Evolutionary conservation across 768 basidiomycete genomes (phyloP).

Genomic region (Leucosporidium yakuticum): DNA sequence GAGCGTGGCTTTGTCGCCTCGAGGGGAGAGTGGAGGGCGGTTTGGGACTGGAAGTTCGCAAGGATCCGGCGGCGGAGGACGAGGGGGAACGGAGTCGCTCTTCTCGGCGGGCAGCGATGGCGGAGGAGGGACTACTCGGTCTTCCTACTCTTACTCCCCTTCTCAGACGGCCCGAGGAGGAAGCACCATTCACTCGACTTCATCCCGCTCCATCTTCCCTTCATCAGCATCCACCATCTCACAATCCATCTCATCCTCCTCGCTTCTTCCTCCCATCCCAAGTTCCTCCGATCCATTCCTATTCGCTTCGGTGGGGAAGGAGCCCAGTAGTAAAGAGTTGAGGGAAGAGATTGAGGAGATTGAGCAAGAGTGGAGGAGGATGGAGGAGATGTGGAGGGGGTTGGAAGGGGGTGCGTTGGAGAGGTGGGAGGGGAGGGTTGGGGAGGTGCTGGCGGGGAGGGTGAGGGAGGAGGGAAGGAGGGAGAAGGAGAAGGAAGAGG

Average conservation of each 20-base stretch:
- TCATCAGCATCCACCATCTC: neutral
- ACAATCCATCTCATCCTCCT: neutral
- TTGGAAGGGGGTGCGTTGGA: neutral
- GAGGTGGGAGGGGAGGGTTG: conserved; percentile 7
- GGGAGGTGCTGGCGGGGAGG: neutral
- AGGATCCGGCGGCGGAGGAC: neutral
- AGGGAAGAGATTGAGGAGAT: conserved; percentile 10
- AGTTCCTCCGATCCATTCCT: conserved; percentile 18
- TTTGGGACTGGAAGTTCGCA: conserved; percentile 2
- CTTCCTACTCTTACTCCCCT: neutral
- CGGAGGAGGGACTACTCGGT: neutral
- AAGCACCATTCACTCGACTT: conserved; percentile 3
- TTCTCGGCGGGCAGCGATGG: neutral
- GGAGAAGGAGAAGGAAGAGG: too few species aligned
- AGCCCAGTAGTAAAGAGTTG: conserved; percentile 4
- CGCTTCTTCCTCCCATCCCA: conserved; percentile 12
- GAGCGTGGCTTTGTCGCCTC: conserved; percentile 7
- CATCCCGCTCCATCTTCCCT: neutral
- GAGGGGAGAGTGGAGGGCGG: neutral
- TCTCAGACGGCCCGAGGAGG: neutral
- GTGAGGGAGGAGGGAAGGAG: neutral
- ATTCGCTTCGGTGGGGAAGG: neutral
- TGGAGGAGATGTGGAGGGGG: conserved; percentile 4
- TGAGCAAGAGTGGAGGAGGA: conserved; percentile 18
- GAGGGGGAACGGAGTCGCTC: neutral